Base-by-base conservation (phyloP, 2,329 filamentous ascomycete species). In the Aureobasidium subglaciale region DNA sequence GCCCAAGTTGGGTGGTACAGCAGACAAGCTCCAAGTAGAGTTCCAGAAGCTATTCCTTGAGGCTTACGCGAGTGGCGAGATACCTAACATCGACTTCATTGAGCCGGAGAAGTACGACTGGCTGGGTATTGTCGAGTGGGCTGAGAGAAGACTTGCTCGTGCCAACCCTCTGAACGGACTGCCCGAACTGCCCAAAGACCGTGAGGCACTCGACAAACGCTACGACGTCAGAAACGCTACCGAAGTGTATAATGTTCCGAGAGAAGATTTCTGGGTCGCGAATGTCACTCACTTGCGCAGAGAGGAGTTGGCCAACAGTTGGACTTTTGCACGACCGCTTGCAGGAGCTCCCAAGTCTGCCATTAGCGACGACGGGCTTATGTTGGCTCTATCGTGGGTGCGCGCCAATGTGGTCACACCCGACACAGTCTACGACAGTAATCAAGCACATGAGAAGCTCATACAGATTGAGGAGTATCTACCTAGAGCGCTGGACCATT, bases 71-170 rank as follows among this genome's bases (percentile, higher is more conserved):
- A 75, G 74, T 1, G 78, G 78, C 8, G 77, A 85, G 59, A 61
- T 91, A 1, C 78, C 82, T 1, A 67, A 74, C 2, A 74, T 91
- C 18, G 74, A 89, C 65, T 87, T 81, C 60, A 76, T 87, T 49
- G 71, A 86, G 42, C 75, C 83, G 0, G 67, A 78, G 35, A 76
- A 78, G 1, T 89, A 88, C 58, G 84, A 91, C 64, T 90, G 88
- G 86, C 70, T 74, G 9, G 69, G 67, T 4, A 68, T 91, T 5
- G 78, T 90, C 43, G 74, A 78, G 32, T 92, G 88, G 88, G 78
- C 84, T 1, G 72, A 82, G 60, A 73, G 76, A 20, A 27, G 35
- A 34, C 53, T 50, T 22, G 25, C 42, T 16, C 42, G 38, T 11
- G 15, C 42, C 22, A 42, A 37, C 25, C 49, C 69, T 62, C 11